Conservation (phyloP, 805 yeast species). For the Saturnispora saitoi region DNA sequence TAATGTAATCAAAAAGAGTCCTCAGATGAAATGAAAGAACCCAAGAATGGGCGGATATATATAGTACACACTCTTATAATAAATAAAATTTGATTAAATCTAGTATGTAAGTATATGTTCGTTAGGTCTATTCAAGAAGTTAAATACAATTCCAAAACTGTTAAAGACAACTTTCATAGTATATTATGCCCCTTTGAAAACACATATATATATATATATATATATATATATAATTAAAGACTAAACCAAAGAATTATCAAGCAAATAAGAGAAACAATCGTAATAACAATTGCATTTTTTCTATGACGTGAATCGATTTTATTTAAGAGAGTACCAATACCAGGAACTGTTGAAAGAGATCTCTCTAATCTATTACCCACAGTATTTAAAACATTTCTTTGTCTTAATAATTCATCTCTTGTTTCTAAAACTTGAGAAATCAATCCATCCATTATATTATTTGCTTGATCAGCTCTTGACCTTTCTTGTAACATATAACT, state of each 20-base stretch:
- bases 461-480: constrained; percentile 60
- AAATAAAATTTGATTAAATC: too few relatives aligned
- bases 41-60: too few relatives aligned
- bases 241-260: constrained; percentile 48
- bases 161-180: too few relatives aligned
- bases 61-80: too few relatives aligned
- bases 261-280: constrained; percentile 63
- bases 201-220: neutral
- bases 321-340: constrained; percentile 62
- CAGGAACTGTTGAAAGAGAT: constrained; percentile 68
- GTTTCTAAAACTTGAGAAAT: constrained; percentile 84
- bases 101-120: too few relatives aligned
- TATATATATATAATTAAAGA: constrained; percentile 6
- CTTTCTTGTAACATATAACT: constrained; percentile 70
- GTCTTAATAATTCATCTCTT: constrained; percentile 72
- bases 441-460: constrained; percentile 68
- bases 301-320: constrained; percentile 83
- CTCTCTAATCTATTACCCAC: constrained; percentile 58
- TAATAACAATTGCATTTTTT: constrained; percentile 80
- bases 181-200: neutral
- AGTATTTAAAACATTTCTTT: constrained; percentile 51
- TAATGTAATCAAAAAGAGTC: too few relatives aligned
- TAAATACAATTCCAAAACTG: neutral
- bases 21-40: too few relatives aligned
- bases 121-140: too few relatives aligned